phyloP scores from a whole-genome alignment of 1,284 basidiomycete genomes.

The Exobasidium cylindrosporum region DNA sequence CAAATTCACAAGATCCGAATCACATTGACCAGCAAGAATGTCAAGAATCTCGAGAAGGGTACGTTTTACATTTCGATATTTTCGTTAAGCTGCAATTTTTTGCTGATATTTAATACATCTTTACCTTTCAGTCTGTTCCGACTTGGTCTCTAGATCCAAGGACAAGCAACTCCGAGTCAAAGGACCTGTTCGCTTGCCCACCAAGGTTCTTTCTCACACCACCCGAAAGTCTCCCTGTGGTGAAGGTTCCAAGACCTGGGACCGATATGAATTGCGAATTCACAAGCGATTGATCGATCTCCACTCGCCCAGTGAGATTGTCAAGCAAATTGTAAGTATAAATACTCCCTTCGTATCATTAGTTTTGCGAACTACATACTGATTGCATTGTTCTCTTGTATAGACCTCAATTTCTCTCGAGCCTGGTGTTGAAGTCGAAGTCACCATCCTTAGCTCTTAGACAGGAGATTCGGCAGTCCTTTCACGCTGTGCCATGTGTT shows the following conservation, averaged over 20 bases:
- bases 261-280: conserved; percentile 97
- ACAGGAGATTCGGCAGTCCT: background rate
- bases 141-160: conserved; percentile 98
- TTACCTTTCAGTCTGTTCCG: conserved; percentile 71
- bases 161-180: conserved; percentile 99
- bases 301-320: conserved; percentile 96
- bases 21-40: conserved; percentile 95
- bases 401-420: conserved; percentile 98
- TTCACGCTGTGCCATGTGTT: background rate
- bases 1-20: conserved; percentile 99
- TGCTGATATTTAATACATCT: conserved; percentile 5
- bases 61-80: conserved; percentile 34
- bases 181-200: conserved; percentile 97
- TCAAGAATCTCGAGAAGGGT: conserved; percentile 99
- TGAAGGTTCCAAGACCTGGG: conserved; percentile 99
- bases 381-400: conserved; percentile 8
- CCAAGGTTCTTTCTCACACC: conserved; percentile 97
- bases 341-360: too few species aligned
- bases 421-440: conserved; percentile 98
- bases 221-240: conserved; percentile 75
- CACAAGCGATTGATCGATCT: conserved; percentile 99
- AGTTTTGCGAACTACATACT: background rate
- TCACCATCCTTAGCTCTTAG: conserved; percentile 74
- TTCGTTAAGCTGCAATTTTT: background rate
- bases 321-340: conserved; percentile 88